These are phyloP conservation scores for Trichoderma simmonsii DNA, from an alignment of 2,329 filamentous ascomycete species.

Conservation along the genomic window DNA sequence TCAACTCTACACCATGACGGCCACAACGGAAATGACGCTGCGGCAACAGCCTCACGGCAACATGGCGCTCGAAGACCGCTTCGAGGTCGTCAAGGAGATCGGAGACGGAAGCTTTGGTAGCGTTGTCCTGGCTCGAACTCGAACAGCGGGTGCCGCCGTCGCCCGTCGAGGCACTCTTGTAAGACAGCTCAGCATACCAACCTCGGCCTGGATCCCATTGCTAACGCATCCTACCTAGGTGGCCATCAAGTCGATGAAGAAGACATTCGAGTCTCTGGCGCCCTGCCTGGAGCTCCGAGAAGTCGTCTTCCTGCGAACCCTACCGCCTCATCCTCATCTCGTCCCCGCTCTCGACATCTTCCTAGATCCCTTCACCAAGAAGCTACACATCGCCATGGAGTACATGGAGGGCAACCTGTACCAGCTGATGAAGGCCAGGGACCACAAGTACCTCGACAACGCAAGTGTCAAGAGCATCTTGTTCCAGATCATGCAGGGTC, in stretches of 20 bases:
- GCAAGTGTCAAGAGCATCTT: slow-evolving; percentile 95
- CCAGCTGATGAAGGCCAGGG: slow-evolving; percentile 96
- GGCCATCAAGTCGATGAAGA: slow-evolving; percentile 99
- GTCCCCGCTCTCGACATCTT: slow-evolving; percentile 99
- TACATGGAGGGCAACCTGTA: slow-evolving; percentile 99
- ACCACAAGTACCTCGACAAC: slow-evolving; percentile 90
- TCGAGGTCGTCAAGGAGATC: slow-evolving; percentile 96
- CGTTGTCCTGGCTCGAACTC: slow-evolving; percentile 85
- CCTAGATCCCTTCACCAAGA: slow-evolving; percentile 90
- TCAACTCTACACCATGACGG: slow-evolving; percentile 58
- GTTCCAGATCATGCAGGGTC: slow-evolving; percentile 91
- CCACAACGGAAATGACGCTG: slow-evolving; percentile 69
- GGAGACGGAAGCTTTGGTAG: slow-evolving; percentile 98
- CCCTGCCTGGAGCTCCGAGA: slow-evolving; percentile 92
- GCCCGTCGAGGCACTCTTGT: slow-evolving; percentile 91
- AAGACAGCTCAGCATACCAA: slow-evolving; percentile 38
- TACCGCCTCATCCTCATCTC: slow-evolving; percentile 84
- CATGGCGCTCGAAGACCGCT: slow-evolving; percentile 82
- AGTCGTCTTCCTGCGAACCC: slow-evolving; percentile 89
- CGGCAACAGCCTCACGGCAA: slow-evolving; percentile 60
- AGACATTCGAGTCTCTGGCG: slow-evolving; percentile 89
- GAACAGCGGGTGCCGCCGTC: slow-evolving; percentile 82
- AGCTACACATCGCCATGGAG: slow-evolving; percentile 98
- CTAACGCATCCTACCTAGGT: slow-evolving; percentile 61
- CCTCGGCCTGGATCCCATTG: neutral